phyloP scores from a whole-genome alignment of 202 grass and related monocot genomes.

The Digitaria exilis region DNA sequence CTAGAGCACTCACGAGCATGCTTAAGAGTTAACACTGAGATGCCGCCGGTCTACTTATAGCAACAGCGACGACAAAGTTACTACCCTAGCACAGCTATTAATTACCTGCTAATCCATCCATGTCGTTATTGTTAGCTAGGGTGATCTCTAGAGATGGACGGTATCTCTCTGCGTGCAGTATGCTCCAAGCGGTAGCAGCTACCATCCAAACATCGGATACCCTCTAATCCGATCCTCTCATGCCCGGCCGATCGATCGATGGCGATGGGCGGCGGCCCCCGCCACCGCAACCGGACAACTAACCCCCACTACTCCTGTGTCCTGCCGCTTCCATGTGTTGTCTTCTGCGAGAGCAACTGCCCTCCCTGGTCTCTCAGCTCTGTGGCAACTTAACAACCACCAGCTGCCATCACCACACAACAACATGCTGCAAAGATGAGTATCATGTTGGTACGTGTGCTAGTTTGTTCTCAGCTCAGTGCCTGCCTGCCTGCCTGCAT shows the following conservation, averaged over 20 bases:
- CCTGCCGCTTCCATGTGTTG: conserved; percentile 28
- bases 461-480: not conserved
- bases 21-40: not conserved
- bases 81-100: not conserved
- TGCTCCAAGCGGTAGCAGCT: conserved; percentile 23
- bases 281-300: conserved; percentile 23
- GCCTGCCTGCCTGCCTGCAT: not conserved
- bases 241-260: not conserved
- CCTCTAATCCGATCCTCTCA: not conserved
- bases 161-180: not conserved
- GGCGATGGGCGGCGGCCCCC: not conserved
- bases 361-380: no score
- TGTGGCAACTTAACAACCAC: not conserved
- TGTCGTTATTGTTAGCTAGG: no score
- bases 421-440: no score
- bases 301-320: not conserved
- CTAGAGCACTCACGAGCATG: not conserved
- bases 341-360: not conserved
- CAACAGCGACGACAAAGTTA: not conserved
- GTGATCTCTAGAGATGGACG: conserved; percentile 16
- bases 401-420: not conserved
- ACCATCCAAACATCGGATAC: conserved; percentile 45
- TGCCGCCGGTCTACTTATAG: conserved; percentile 4
- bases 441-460: not conserved
- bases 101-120: not conserved